Conservation (phyloP, 2,329 filamentous ascomycete species). For the Neoarthrinium moseri region DNA sequence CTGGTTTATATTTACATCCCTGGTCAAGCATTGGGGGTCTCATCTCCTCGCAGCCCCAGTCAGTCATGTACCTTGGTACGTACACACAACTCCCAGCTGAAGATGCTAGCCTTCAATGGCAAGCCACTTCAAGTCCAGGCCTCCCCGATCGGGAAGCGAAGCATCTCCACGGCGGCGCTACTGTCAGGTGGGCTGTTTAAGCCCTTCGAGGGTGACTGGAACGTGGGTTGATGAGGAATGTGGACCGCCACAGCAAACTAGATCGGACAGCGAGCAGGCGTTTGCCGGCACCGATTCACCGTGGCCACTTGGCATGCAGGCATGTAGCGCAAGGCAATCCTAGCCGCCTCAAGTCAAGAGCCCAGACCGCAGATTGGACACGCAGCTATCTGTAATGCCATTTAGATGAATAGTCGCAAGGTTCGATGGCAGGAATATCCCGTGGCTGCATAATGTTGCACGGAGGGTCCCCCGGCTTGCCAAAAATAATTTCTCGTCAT, state of each 20-base stretch:
- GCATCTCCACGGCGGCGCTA: not conserved
- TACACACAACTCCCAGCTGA: not conserved
- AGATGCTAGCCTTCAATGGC: not conserved
- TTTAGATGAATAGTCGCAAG: too few species aligned
- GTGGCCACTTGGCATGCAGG: constrained; percentile 5
- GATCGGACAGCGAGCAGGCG: not conserved
- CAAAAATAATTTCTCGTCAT: too few species aligned
- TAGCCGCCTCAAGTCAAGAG: too few species aligned
- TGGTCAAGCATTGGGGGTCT: not conserved
- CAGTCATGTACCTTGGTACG: not conserved
- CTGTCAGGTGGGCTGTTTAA: not conserved
- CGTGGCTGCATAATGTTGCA: too few species aligned
- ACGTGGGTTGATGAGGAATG: constrained; percentile 24
- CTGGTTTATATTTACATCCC: too few species aligned
- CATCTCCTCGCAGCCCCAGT: not conserved
- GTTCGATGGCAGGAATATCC: too few species aligned
- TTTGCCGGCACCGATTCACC: constrained; percentile 7
- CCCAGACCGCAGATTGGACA: too few species aligned
- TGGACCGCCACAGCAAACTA: constrained; percentile 18
- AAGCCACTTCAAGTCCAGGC: not conserved
- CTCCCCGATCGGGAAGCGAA: not conserved
- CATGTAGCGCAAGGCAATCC: too few species aligned
- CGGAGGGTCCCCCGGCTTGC: too few species aligned
- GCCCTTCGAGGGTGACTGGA: too few species aligned
- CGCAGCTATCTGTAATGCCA: too few species aligned